Conservation (phyloP, 495 filamentous ascomycete species). For the Aspergillus sclerotiicarbonarius region DNA sequence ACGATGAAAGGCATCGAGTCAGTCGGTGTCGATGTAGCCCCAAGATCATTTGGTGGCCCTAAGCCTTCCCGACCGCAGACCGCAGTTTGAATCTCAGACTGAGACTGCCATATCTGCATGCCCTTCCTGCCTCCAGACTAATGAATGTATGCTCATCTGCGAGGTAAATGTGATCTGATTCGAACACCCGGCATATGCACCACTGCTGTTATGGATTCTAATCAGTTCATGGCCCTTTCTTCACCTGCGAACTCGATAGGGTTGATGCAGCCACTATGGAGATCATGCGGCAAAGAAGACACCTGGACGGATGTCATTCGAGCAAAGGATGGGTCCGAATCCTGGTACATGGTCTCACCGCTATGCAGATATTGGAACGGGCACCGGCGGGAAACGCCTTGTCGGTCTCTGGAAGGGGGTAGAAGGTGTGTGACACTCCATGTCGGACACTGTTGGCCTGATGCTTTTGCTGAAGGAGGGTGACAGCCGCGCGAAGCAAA, state of each 20-base stretch:
- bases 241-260: neutral
- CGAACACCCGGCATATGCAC: neutral
- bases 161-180: constrained; percentile 8
- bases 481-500: constrained; percentile 7
- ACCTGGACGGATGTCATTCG: constrained; percentile 23
- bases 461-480: neutral
- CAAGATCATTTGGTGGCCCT: neutral
- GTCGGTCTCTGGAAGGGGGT: neutral
- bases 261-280: constrained; percentile 14
- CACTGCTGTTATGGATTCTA: neutral
- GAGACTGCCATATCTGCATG: neutral
- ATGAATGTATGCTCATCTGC: neutral
- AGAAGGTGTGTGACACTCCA: neutral
- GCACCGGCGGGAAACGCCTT: neutral
- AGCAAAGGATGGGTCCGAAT: constrained; percentile 14
- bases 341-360: constrained; percentile 5
- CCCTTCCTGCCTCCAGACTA: neutral
- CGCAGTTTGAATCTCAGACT: neutral
- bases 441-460: neutral
- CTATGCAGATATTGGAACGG: constrained; percentile 3
- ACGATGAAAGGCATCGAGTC: neutral
- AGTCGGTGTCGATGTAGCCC: neutral
- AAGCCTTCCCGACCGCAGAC: neutral
- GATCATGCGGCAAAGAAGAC: constrained; percentile 14
- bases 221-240: neutral